Percentiles rank a stretch among this genome's conserved stretches.
phyloP scores from a whole-genome alignment of 2,329 filamentous ascomycete genomes.

The Ceratocystis lukuohia region DNA sequence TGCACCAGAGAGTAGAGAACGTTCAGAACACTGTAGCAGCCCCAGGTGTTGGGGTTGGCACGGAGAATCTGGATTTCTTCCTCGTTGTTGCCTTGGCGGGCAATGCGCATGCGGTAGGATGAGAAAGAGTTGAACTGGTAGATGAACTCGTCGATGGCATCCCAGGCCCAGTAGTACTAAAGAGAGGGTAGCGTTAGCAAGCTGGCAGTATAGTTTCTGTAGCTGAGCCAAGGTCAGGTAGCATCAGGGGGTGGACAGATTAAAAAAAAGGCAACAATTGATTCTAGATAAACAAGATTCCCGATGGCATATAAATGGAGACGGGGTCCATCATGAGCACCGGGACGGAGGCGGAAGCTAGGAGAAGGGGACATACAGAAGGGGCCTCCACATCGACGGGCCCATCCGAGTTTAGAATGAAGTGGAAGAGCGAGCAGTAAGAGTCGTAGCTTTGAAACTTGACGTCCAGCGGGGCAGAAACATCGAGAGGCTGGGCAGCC shows the following conservation, averaged over 20 bases:
- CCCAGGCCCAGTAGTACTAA: conserved; percentile 99
- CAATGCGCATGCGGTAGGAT: conserved; percentile 85
- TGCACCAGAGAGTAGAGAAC: conserved; percentile 99
- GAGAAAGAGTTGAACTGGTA: conserved; percentile 99
- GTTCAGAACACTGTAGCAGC: conserved; percentile 98
- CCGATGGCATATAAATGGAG: no score
- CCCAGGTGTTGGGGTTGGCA: conserved; percentile 98
- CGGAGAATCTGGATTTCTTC: conserved; percentile 84
- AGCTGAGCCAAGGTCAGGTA: no score
- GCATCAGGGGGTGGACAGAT: not conserved
- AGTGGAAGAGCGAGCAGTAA: conserved; percentile 99
- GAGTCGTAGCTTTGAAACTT: conserved; percentile 99
- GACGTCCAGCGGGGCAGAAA: conserved; percentile 85
- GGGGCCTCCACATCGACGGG: conserved; percentile 94
- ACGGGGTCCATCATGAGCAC: no score
- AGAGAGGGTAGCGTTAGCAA: conserved; percentile 15
- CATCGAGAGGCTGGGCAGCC: conserved; percentile 89
- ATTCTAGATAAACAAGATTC: no score
- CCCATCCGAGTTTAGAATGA: conserved; percentile 97
- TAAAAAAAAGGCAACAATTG: no score
- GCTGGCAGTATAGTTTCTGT: no score
- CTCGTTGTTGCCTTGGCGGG: conserved; percentile 68
- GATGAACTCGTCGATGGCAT: conserved; percentile 99
- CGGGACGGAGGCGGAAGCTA: not conserved
- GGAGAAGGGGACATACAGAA: conserved; percentile 51